Evolutionary conservation across 1,139 yeast genomes (phyloP).

Genomic region (Eremothecium sinecaudum): DNA sequence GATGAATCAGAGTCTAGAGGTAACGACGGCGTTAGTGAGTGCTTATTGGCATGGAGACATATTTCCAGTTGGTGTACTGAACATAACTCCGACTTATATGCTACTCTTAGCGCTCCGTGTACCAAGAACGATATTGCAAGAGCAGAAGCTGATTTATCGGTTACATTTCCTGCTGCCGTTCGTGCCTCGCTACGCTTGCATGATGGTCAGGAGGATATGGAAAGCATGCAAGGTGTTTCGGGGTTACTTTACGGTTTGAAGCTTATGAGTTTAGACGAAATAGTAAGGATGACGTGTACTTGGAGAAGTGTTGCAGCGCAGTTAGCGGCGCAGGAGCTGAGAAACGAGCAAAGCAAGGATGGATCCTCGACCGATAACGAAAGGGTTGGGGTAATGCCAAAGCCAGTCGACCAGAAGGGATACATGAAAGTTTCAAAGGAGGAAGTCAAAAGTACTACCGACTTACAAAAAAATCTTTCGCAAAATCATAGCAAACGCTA

Average conservation of each 20-base stretch:
- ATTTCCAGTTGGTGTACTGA: conserved; percentile 52
- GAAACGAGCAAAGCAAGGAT: conserved; percentile 2
- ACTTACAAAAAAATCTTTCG: conserved; percentile 25
- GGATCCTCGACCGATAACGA: conserved; percentile 9
- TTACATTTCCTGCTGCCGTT: conserved; percentile 51
- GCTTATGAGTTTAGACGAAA: conserved; percentile 55
- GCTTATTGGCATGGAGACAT: conserved; percentile 60
- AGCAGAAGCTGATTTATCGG: conserved; percentile 54
- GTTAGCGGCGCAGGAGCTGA: conserved; percentile 28
- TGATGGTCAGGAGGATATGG: conserved; percentile 57
- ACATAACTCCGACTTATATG: conserved; percentile 46
- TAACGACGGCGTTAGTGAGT: conserved; percentile 54
- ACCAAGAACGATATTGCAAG: conserved; percentile 52
- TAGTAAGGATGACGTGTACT: conserved; percentile 51
- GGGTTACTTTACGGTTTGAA: conserved; percentile 59
- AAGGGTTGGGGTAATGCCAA: conserved; percentile 8
- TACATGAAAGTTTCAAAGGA: conserved; percentile 19
- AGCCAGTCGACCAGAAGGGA: conserved; percentile 13
- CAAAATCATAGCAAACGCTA: conserved; percentile 22
- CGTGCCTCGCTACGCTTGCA: conserved; percentile 51
- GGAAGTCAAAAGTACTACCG: conserved; percentile 23
- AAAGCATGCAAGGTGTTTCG: conserved; percentile 41
- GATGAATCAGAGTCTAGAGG: conserved; percentile 12
- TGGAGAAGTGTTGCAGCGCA: conserved; percentile 58
- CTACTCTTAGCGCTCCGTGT: conserved; percentile 53